These are phyloP conservation scores for Neonothopanus nambi DNA, from an alignment of 1,284 basidiomycete species.

Conservation along the genomic window DNA sequence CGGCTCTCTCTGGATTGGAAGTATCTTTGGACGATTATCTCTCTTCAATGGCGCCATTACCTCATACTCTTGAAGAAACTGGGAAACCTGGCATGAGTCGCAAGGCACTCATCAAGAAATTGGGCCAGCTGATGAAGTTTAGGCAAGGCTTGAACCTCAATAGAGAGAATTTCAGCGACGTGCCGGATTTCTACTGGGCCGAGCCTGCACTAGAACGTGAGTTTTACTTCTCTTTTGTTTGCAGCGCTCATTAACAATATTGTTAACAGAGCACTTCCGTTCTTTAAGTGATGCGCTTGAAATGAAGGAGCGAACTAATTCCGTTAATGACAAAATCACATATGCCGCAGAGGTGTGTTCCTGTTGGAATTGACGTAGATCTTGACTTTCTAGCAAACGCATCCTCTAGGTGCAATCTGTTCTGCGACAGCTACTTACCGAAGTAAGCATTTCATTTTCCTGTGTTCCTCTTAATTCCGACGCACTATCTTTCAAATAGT, in stretches of 20 bases:
- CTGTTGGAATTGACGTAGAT: conserved; percentile 8
- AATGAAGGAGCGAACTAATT: conserved; percentile 74
- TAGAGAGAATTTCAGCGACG: conserved; percentile 85
- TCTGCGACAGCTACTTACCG: conserved; percentile 75
- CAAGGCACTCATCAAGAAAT: conserved; percentile 81
- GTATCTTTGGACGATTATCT: conserved; percentile 80
- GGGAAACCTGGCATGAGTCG: conserved; percentile 82
- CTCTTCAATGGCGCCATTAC: conserved; percentile 76
- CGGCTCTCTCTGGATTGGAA: conserved; percentile 82
- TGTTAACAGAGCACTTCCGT: conserved; percentile 72
- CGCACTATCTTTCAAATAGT: conserved; percentile 44
- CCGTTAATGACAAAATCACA: conserved; percentile 90
- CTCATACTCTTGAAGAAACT: conserved; percentile 70
- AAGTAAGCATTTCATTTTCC: conserved; percentile 44
- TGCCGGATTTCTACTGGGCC: conserved; percentile 90
- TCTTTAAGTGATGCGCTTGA: conserved; percentile 80
- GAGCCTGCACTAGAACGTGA: conserved; percentile 84
- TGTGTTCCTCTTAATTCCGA: conserved; percentile 3
- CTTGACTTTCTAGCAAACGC: conserved; percentile 14
- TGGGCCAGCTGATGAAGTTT: conserved; percentile 86
- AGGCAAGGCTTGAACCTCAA: conserved; percentile 87
- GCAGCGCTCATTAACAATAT: background rate
- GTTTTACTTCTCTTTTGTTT: conserved; percentile 20
- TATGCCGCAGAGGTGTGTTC: conserved; percentile 81
- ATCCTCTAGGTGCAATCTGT: conserved; percentile 64